Evolutionary conservation across 306 rosid species (phyloP).

Genomic region (Cucumis hystrix): DNA sequence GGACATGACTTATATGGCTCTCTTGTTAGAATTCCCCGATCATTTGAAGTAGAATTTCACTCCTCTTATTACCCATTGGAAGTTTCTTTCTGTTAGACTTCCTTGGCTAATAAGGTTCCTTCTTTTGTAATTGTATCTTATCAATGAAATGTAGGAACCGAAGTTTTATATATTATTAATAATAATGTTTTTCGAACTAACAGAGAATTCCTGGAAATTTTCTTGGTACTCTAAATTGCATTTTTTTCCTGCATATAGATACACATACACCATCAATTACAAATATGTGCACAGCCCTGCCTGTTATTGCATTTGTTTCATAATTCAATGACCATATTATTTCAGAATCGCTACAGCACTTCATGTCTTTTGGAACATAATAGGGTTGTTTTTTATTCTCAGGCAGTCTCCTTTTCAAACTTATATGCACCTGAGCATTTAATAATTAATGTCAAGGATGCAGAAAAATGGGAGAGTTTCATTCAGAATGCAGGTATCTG

Average conservation of each 20-base stretch:
- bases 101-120: neutral
- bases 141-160: neutral
- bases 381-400: slow-evolving; percentile 19
- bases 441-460: slow-evolving; percentile 75
- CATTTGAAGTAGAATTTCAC: neutral
- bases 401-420: slow-evolving; percentile 92
- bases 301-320: neutral
- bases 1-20: neutral
- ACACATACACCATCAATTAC: neutral
- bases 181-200: neutral
- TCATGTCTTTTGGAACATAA: neutral
- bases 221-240: neutral
- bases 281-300: neutral
- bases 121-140: neutral
- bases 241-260: neutral
- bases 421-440: slow-evolving; percentile 93
- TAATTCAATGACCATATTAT: neutral
- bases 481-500: slow-evolving; percentile 82
- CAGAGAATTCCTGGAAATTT: neutral
- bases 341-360: neutral
- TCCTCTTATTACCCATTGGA: neutral
- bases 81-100: neutral
- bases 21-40: no score
- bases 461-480: slow-evolving; percentile 94
- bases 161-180: neutral